phyloP scores from a whole-genome alignment of 805 yeast species.

The Candida patagonica region DNA sequence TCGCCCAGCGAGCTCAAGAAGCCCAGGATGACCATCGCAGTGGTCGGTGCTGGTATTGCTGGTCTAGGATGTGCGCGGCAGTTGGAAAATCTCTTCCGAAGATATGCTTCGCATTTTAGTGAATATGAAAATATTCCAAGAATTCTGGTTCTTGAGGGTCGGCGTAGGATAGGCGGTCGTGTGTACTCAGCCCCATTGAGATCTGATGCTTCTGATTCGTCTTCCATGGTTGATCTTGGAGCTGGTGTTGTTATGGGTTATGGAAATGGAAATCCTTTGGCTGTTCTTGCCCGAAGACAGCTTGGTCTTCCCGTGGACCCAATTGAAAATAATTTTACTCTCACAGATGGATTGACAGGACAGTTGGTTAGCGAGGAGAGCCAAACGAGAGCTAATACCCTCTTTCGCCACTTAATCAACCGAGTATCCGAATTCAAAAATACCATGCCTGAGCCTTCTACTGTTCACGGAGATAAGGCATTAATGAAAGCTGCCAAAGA shows the following conservation, averaged over 20 bases:
- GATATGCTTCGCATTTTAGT: constrained; percentile 26
- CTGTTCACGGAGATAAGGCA: constrained; percentile 30
- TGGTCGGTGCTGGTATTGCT: constrained; percentile 95
- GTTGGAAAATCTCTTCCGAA: constrained; percentile 52
- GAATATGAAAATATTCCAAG: constrained; percentile 34
- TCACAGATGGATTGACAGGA: constrained; percentile 29
- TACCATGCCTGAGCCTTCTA: constrained; percentile 25
- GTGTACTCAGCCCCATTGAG: constrained; percentile 29
- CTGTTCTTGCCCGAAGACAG: constrained; percentile 32
- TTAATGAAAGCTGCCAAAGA: constrained; percentile 31
- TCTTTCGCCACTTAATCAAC: constrained; percentile 30
- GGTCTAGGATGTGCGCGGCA: constrained; percentile 96
- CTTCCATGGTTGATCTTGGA: constrained; percentile 31
- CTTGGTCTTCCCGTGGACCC: constrained; percentile 32
- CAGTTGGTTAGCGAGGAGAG: constrained; percentile 22
- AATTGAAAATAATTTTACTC: constrained; percentile 25
- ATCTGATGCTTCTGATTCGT: constrained; percentile 8
- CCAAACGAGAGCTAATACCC: constrained; percentile 26
- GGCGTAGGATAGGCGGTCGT: constrained; percentile 35
- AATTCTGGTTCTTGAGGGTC: constrained; percentile 31
- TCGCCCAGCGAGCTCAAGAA: constrained; percentile 21
- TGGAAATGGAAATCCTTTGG: constrained; percentile 34
- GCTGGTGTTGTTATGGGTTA: constrained; percentile 33
- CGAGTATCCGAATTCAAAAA: constrained; percentile 28
- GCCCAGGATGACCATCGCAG: constrained; percentile 43